A percentile compares a stretch with the other conserved stretches of the same genome.
Conservation (phyloP, 2,329 filamentous ascomycete genomes). For the Exophiala oligosperma region DNA sequence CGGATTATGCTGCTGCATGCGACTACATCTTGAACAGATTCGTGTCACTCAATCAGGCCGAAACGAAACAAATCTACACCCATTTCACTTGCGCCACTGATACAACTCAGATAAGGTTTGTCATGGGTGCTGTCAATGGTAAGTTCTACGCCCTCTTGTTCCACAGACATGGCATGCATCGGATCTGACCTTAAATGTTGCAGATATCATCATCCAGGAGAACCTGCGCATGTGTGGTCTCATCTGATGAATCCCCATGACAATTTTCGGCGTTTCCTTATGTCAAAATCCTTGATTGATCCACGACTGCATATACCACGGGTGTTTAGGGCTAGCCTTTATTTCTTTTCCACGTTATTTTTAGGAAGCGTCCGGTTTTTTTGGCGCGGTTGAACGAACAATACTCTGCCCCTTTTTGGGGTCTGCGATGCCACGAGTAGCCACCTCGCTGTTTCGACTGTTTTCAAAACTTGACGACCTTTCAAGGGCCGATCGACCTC, state of each 20-base stretch:
- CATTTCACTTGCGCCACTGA: constrained; percentile 99
- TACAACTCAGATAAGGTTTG: constrained; percentile 97
- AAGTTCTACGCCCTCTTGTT: constrained; percentile 39
- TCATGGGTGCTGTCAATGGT: constrained; percentile 99
- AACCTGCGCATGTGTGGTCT: constrained; percentile 95
- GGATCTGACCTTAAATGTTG: constrained; percentile 44
- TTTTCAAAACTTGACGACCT: neutral
- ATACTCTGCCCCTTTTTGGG: neutral
- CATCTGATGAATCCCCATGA: constrained; percentile 59
- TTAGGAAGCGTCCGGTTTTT: neutral
- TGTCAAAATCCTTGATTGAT: constrained; percentile 13
- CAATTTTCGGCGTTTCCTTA: constrained; percentile 9
- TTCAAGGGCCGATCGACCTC: too few relatives aligned
- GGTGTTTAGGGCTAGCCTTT: constrained; percentile 7
- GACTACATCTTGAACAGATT: constrained; percentile 99
- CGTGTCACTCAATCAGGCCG: constrained; percentile 96
- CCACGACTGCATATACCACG: constrained; percentile 26
- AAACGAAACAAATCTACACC: constrained; percentile 99
- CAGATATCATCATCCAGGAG: constrained; percentile 99
- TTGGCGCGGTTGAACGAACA: neutral
- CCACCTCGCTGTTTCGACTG: neutral
- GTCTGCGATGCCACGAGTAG: neutral
- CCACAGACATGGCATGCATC: neutral
- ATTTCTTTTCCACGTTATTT: neutral
- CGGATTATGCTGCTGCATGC: constrained; percentile 93